These are phyloP conservation scores for Cryptomeria japonica DNA, from an alignment of 75 land plant species.

Conservation along the genomic window DNA sequence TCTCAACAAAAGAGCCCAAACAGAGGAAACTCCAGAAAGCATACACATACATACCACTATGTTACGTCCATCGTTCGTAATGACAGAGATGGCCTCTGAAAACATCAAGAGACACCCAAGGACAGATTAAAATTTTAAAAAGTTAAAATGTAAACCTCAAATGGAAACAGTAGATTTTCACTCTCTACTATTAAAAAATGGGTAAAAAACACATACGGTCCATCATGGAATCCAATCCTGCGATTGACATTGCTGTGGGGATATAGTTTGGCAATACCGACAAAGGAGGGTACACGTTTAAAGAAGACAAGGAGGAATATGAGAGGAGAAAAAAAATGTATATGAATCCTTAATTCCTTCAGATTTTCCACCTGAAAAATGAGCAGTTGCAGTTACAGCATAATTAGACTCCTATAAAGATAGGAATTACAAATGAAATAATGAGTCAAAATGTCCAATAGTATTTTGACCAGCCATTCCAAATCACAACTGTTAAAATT, in stretches of 20 bases:
- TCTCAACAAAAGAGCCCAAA: slow-evolving; percentile 1
- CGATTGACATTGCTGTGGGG: slow-evolving; percentile 23
- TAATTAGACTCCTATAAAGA: too few species aligned
- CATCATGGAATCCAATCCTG: slow-evolving; percentile 41
- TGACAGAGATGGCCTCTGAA: slow-evolving; percentile 86
- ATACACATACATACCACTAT: slow-evolving; percentile 68
- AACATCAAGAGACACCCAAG: not conserved
- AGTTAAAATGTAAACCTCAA: not conserved
- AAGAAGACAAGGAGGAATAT: not conserved
- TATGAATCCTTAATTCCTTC: not conserved
- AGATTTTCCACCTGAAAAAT: too few species aligned
- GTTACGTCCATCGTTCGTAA: slow-evolving; percentile 96
- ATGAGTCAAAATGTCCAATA: too few species aligned
- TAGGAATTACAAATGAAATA: too few species aligned
- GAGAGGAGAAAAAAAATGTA: not conserved
- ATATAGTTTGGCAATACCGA: not conserved
- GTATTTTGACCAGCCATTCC: too few species aligned
- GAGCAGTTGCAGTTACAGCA: too few species aligned
- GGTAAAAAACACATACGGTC: slow-evolving; percentile 30
- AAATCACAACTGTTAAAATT: too few species aligned
- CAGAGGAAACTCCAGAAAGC: not conserved
- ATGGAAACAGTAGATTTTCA: not conserved
- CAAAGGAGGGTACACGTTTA: not conserved
- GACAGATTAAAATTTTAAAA: not conserved
- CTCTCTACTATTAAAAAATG: too few species aligned